phyloP scores from a whole-genome alignment of 2,329 filamentous ascomycete genomes.

The Fusarium coffeatum region DNA sequence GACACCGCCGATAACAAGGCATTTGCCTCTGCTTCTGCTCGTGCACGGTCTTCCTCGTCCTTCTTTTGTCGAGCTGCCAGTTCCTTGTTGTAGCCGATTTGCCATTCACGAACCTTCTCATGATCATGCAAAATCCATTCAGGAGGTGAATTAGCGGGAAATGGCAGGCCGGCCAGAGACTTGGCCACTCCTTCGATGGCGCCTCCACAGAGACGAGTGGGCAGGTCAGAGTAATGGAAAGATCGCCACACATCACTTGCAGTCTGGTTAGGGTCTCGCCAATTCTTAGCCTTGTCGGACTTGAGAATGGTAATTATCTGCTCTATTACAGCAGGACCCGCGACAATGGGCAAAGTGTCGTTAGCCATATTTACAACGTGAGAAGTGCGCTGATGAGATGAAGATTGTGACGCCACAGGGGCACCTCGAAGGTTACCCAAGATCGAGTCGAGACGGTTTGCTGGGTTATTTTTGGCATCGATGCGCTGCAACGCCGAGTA shows the following conservation, averaged over 20 bases:
- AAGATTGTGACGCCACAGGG: slow-evolving; percentile 26
- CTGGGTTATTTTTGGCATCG: slow-evolving; percentile 52
- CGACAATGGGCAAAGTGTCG: slow-evolving; percentile 48
- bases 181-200: slow-evolving; percentile 58
- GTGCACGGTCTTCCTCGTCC: slow-evolving; percentile 54
- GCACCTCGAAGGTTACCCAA: slow-evolving; percentile 51
- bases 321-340: slow-evolving; percentile 53
- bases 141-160: slow-evolving; percentile 63
- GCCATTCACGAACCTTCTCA: slow-evolving; percentile 64
- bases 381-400: slow-evolving; percentile 23
- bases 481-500: slow-evolving; percentile 59
- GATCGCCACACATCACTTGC: slow-evolving; percentile 49
- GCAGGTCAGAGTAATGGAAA: slow-evolving; percentile 57
- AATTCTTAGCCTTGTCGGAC: slow-evolving; percentile 58
- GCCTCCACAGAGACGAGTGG: slow-evolving; percentile 57
- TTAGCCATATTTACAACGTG: slow-evolving; percentile 18
- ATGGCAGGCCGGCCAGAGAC: slow-evolving; percentile 59
- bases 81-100: slow-evolving; percentile 60
- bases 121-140: slow-evolving; percentile 62
- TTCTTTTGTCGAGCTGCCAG: slow-evolving; percentile 53
- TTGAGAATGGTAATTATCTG: slow-evolving; percentile 58
- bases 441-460: slow-evolving; percentile 56
- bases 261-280: slow-evolving; percentile 56
- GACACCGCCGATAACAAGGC: slow-evolving; percentile 43
- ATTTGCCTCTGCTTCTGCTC: slow-evolving; percentile 50